Percentiles rank a stretch among this genome's conserved stretches.
phyloP scores from a whole-genome alignment of 1,284 basidiomycete genomes.

The Cryptococcus floricola region DNA sequence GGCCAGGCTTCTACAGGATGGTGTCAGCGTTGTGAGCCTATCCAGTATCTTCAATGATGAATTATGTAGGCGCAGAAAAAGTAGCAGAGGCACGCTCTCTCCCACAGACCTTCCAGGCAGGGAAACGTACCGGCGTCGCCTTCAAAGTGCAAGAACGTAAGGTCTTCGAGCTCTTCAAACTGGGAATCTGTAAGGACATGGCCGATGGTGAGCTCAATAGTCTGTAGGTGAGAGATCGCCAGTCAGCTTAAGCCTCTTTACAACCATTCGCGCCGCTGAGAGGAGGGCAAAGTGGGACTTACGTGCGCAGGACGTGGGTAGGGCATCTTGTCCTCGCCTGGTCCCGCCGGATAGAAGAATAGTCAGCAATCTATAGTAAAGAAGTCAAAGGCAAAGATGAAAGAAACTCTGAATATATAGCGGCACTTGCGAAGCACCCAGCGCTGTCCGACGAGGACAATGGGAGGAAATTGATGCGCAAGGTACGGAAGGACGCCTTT shows the following conservation, averaged over 20 bases:
- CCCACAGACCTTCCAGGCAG: neutral
- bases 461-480: too few relatives aligned
- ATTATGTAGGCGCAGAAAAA: too few relatives aligned
- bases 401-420: too few relatives aligned
- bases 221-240: neutral
- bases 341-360: neutral
- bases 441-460: too few relatives aligned
- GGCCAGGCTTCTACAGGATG: conserved; percentile 13
- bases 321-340: conserved; percentile 9
- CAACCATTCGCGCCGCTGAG: neutral
- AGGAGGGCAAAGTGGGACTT: neutral
- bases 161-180: conserved; percentile 17
- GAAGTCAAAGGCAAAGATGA: too few relatives aligned
- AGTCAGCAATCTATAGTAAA: too few relatives aligned
- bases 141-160: conserved; percentile 17
- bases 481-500: too few relatives aligned
- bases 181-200: conserved; percentile 16
- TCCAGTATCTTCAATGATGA: too few relatives aligned
- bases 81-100: too few relatives aligned
- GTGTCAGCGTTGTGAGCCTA: neutral
- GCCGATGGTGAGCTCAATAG: conserved; percentile 15
- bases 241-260: neutral
- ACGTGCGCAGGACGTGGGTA: conserved; percentile 16
- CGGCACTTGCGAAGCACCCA: too few relatives aligned
- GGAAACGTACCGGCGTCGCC: conserved; percentile 7